Base-by-base conservation (phyloP, 2,329 filamentous ascomycete genomes). In the Hypoxylon sp. region DNA sequence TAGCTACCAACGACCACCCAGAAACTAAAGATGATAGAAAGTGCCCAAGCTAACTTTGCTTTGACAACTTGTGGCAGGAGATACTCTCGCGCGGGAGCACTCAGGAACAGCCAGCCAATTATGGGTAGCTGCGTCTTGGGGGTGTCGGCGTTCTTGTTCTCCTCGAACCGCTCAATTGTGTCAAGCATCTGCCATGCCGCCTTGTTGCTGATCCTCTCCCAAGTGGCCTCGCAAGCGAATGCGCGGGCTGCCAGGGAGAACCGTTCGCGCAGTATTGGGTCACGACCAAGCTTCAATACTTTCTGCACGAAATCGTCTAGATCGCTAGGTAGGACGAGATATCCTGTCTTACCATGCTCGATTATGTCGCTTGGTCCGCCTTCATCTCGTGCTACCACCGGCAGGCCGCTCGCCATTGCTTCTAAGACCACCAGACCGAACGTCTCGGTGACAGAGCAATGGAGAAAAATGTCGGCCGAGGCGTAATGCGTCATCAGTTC, bases 381-480 rank as follows among this genome's bases (percentile, higher is more conserved):
- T 75, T 91, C 88, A 72, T 92, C 89, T 50, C 91, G 84, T 2
- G 90, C 90, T 57, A 92, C 83, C 24, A 92, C 90, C 0, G 90
- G 89, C 2, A 93, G 84, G 2, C 89, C 89, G 69, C 89, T 91
- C 0, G 90, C 89, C 89, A 92, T 92, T 2, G 88, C 87, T 77
- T 92, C 90, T 1, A 92, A 81, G 1, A 92, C 90, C 0, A 92
- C 90, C 8, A 92, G 81, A 0, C 90, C 90, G 76, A 92, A 92
- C 0, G 90, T 92, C 78, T 92, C 90, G 0, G 90, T 92, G 63
- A 92, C 82, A 21, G 88, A 92, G 79, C 89, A 91, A 79, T 92
- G 90, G 13, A 92, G 79, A 75, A 92, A 92, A n/a, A 92, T 72
- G 74, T 92, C 90, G 0, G 87, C 89, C 2, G 87, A 87, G 1